Percentiles rank a stretch among this genome's conserved stretches.
Evolutionary conservation across 2,329 filamentous ascomycete genomes (phyloP).

Genomic region (Diaporthe velutina): DNA sequence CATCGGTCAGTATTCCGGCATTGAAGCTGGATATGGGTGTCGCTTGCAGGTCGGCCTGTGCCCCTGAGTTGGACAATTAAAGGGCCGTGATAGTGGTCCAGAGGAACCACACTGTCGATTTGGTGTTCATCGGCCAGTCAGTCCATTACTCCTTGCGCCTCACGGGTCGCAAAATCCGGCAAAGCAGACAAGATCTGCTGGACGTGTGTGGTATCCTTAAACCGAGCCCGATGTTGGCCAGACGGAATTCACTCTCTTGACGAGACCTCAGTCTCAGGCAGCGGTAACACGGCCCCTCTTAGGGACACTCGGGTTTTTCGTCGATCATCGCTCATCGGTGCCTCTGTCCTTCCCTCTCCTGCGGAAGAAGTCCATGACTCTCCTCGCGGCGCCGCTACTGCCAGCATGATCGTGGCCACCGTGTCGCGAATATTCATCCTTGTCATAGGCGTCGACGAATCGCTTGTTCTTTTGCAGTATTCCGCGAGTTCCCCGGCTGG

Average conservation of each 20-base stretch:
- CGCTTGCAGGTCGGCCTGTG: neutral
- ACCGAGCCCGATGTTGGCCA: neutral
- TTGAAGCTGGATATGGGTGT: neutral
- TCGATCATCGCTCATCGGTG: constrained; percentile 69
- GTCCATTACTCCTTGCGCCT: neutral
- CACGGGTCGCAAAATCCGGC: neutral
- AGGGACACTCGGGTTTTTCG: constrained; percentile 48
- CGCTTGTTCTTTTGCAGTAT: constrained; percentile 88
- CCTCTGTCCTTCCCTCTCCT: constrained; percentile 83
- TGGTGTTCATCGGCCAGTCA: neutral
- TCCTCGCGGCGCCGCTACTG: constrained; percentile 87
- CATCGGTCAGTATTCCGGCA: neutral
- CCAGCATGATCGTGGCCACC: constrained; percentile 74
- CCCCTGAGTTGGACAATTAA: neutral
- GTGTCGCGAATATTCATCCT: constrained; percentile 69
- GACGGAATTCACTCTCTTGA: neutral
- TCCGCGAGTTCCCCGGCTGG: constrained; percentile 55
- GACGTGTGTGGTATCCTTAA: neutral
- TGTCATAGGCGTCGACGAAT: constrained; percentile 90
- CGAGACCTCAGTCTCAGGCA: neutral
- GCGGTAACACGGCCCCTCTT: neutral
- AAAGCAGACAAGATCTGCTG: neutral
- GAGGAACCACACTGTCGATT: neutral
- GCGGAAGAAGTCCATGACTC: constrained; percentile 99
- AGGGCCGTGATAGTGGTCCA: neutral